Percentiles rank a stretch among this genome's conserved stretches.
Evolutionary conservation across 2,329 filamentous ascomycete species (phyloP).

Genomic region (Blastomyces gilchristii): DNA sequence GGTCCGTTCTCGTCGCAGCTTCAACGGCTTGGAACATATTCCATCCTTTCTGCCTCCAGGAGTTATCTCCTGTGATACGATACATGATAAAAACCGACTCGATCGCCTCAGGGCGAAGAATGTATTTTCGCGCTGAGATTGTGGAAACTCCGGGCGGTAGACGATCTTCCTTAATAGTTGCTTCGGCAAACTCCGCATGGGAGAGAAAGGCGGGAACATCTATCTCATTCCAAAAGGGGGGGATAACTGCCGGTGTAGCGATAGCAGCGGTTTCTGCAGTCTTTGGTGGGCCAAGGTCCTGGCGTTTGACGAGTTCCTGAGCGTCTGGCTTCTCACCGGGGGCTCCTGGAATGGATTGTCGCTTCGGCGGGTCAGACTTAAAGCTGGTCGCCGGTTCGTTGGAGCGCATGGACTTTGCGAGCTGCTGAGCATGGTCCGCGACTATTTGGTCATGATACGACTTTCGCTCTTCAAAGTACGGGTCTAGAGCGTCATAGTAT

Average conservation of each 20-base stretch:
- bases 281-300: constrained; percentile 22
- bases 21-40: constrained; percentile 68
- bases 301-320: constrained; percentile 4
- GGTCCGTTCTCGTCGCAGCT: constrained; percentile 53
- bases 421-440: constrained; percentile 2
- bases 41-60: constrained; percentile 76
- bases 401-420: constrained; percentile 34
- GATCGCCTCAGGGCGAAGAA: constrained; percentile 64
- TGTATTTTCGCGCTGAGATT: constrained; percentile 26
- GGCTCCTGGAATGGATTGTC: constrained; percentile 34
- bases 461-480: constrained; percentile 12
- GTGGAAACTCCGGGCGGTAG: constrained; percentile 35
- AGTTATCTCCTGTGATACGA: constrained; percentile 68
- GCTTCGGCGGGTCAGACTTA: constrained; percentile 16
- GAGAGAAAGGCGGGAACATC: constrained; percentile 26
- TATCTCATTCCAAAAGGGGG: constrained; percentile 19
- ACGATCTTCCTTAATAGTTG: constrained; percentile 34
- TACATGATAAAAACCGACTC: constrained; percentile 87
- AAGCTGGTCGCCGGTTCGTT: constrained; percentile 18
- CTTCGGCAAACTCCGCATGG: constrained; percentile 32
- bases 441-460: neutral
- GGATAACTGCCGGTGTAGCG: neutral
- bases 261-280: constrained; percentile 28
- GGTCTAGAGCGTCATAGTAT: constrained; percentile 14
- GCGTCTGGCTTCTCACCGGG: constrained; percentile 31